Evolutionary conservation across 2,329 filamentous ascomycete genomes (phyloP).

Genomic region (Helotiales sp.): DNA sequence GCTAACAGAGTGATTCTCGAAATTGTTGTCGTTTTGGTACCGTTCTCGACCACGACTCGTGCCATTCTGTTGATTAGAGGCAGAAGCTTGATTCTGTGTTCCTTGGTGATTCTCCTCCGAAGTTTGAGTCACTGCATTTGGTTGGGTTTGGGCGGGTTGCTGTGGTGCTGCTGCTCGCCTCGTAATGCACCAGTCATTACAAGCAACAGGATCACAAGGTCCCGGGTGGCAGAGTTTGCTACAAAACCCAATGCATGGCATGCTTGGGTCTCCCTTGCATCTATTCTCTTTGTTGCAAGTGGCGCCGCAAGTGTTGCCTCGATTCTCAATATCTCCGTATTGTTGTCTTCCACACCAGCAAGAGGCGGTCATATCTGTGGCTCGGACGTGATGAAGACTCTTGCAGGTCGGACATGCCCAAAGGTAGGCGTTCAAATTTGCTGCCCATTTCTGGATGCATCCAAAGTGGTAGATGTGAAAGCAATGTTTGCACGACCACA

Average conservation of each 20-base stretch:
- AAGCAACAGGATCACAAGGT: background rate
- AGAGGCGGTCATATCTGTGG: background rate
- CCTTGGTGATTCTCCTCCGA: too few species aligned
- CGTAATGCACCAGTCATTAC: background rate
- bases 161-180: too few species aligned
- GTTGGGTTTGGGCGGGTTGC: too few species aligned
- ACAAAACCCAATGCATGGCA: background rate
- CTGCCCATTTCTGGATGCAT: background rate
- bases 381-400: background rate
- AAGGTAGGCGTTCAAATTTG: background rate
- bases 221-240: conserved; percentile 1
- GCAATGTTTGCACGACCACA: conserved; percentile 1
- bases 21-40: too few species aligned
- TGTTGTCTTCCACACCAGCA: background rate
- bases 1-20: too few species aligned
- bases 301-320: background rate
- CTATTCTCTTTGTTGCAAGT: background rate
- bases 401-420: conserved; percentile 1
- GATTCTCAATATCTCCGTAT: background rate
- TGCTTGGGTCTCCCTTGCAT: background rate
- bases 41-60: too few species aligned
- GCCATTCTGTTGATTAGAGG: too few species aligned
- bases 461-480: conserved; percentile 2
- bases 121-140: too few species aligned
- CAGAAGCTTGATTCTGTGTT: too few species aligned